Evolutionary conservation across 805 yeast species (phyloP).

Genomic region (Cyberlindnera mycetangii): DNA sequence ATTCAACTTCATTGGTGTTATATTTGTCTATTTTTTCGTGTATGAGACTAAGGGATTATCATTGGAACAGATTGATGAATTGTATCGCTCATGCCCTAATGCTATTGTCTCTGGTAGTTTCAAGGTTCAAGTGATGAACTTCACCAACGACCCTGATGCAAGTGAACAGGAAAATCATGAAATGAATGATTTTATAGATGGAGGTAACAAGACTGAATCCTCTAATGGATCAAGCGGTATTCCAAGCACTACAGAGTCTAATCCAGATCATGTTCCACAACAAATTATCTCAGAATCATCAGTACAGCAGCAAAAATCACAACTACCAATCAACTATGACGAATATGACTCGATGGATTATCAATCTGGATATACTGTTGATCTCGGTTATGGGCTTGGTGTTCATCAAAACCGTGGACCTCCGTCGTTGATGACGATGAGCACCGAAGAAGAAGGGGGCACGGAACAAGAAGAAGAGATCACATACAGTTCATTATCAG

Average conservation of each 20-base stretch:
- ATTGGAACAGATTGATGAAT: constrained; percentile 77
- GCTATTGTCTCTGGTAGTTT: constrained; percentile 51
- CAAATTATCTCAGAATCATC: not conserved
- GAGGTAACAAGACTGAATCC: not conserved
- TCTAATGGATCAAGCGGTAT: constrained; percentile 4
- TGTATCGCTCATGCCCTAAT: constrained; percentile 57
- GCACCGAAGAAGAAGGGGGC: constrained; percentile 17
- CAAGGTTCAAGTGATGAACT: constrained; percentile 21
- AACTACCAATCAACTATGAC: constrained; percentile 5
- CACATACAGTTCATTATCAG: constrained; percentile 15
- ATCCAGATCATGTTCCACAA: not conserved
- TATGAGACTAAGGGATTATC: constrained; percentile 80
- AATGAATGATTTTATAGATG: not conserved
- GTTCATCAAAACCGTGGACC: constrained; percentile 27
- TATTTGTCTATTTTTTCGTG: constrained; percentile 62
- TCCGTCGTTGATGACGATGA: constrained; percentile 24
- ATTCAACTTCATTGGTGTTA: constrained; percentile 53
- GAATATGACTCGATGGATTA: constrained; percentile 7
- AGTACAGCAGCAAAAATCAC: not conserved
- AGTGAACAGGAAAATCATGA: not conserved
- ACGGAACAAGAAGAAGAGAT: constrained; percentile 1
- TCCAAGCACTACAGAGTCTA: not conserved
- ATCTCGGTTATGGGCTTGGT: constrained; percentile 26
- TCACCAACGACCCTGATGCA: constrained; percentile 1
- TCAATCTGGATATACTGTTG: constrained; percentile 22